phyloP scores from a whole-genome alignment of 2,329 filamentous ascomycete genomes.

The Colletotrichum falcatum region DNA sequence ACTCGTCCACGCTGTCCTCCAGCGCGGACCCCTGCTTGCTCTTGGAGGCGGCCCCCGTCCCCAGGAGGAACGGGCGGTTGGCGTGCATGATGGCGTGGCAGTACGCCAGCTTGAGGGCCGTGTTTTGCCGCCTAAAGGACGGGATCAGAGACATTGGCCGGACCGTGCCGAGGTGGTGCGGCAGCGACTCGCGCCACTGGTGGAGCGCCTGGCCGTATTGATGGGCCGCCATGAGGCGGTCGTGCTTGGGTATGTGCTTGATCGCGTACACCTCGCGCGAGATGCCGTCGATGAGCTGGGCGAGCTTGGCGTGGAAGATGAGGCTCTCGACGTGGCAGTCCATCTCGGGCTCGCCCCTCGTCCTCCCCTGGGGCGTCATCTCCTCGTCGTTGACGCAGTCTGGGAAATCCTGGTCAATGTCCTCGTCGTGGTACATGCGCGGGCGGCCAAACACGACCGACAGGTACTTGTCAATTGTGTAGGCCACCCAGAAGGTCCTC shows the following conservation, averaged over 20 bases:
- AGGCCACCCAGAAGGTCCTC: constrained; percentile 71
- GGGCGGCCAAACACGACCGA: constrained; percentile 73
- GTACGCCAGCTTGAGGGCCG: constrained; percentile 65
- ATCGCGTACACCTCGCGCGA: constrained; percentile 56
- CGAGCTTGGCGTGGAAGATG: constrained; percentile 58
- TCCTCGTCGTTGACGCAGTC: constrained; percentile 67
- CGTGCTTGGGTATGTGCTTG: constrained; percentile 49
- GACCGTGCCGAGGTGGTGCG: constrained; percentile 57
- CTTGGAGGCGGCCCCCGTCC: constrained; percentile 43
- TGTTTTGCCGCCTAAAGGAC: constrained; percentile 61
- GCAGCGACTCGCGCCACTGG: constrained; percentile 55
- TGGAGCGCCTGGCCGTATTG: constrained; percentile 53
- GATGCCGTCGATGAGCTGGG: constrained; percentile 54
- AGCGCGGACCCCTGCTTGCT: constrained; percentile 57
- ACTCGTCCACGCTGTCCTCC: constrained; percentile 53
- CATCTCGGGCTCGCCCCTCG: constrained; percentile 45
- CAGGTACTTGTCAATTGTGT: constrained; percentile 72
- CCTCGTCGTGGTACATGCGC: constrained; percentile 70
- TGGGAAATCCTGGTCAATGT: constrained; percentile 72
- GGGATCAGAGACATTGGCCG: constrained; percentile 59
- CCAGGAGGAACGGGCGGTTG: constrained; percentile 65
- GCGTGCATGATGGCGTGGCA: constrained; percentile 68
- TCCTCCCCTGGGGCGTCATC: constrained; percentile 56
- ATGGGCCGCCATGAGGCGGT: constrained; percentile 54
- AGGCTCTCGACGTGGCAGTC: constrained; percentile 64